A percentile compares a stretch with the other conserved stretches of the same genome.
These are phyloP conservation scores for Cyberlindnera sargentensis DNA, from an alignment of 805 yeast species.

Conservation along the genomic window DNA sequence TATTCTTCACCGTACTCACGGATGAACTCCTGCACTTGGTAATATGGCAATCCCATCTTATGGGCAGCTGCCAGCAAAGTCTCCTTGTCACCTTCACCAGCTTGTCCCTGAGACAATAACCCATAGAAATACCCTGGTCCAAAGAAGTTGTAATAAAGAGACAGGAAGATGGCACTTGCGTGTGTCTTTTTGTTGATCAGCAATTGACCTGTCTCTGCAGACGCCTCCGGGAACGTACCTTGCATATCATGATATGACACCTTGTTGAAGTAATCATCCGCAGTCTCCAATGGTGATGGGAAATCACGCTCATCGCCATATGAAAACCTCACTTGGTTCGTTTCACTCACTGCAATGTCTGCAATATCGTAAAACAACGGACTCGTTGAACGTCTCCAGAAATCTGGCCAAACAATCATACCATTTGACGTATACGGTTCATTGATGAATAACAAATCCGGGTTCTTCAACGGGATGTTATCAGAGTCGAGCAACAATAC, in stretches of 20 bases:
- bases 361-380: constrained; percentile 53
- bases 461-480: constrained; percentile 46
- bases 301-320: constrained; percentile 31
- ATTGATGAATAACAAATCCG: constrained; percentile 35
- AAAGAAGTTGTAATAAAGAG: constrained; percentile 58
- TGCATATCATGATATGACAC: constrained; percentile 56
- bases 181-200: constrained; percentile 52
- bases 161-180: constrained; percentile 47
- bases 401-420: constrained; percentile 59
- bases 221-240: constrained; percentile 62
- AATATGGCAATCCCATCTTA: constrained; percentile 38
- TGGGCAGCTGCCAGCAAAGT: constrained; percentile 67
- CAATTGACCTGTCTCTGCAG: constrained; percentile 67
- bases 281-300: constrained; percentile 14
- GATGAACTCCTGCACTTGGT: constrained; percentile 47
- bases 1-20: constrained; percentile 40
- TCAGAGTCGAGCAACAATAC: constrained; percentile 74
- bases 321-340: constrained; percentile 21
- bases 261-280: constrained; percentile 25
- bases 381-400: constrained; percentile 62
- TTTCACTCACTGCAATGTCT: constrained; percentile 32
- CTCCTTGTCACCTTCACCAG: constrained; percentile 82
- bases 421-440: constrained; percentile 34
- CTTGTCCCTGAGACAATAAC: constrained; percentile 50
- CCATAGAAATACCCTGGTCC: constrained; percentile 58